Base-by-base conservation (phyloP, 257 asterid species). In the Capsicum baccatum region DNA sequence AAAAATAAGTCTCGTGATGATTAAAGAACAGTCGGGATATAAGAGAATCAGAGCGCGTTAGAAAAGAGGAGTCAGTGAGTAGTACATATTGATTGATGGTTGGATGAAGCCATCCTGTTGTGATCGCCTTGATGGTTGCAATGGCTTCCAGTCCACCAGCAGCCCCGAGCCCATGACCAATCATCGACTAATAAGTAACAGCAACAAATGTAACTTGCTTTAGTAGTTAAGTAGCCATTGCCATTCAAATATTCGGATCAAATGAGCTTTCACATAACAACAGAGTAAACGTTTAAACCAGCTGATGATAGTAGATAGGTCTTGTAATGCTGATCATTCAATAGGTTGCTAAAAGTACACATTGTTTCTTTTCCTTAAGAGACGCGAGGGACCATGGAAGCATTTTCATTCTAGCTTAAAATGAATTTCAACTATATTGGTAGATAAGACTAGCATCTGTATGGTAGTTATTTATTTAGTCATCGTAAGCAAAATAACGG, bases 31-130 rank as follows among this genome's bases (percentile, higher is more conserved):
- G 26, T 26, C 26, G 26, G 26, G 26, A 26, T 26, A 26, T 26
- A 26, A 26, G 26, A 26, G 26, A 26, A 26, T n/a, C 56, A 70
- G 56, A 70, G 44, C 9, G 56, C 9, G 35, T 35, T 21, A 44
- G 19, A 35, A 74, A 47, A 21, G 66, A 9, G 11, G 44, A 26
- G 62, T 62, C 59, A 56, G 35, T 56, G 8, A 37, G 42, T 15
- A 48, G 13, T 91, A 96, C 99, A 69, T 89, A 90, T 91, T 96
- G 98, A 86, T 94, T 93, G 64, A 94, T 92, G 17, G 98, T 87
- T 74, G 98, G 99, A 86, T 96, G 99, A 70, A 96, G 87, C 99
- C 99, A 96, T 89, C 98, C 98, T 1, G 97, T 92, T 33, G 88
- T 93, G 79, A 94, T 92, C 83, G 98, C 98, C 90, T 94, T 96